These are phyloP conservation scores for Centaurea solstitialis DNA, from an alignment of 129 eudicot genomes.

Conservation along the genomic window DNA sequence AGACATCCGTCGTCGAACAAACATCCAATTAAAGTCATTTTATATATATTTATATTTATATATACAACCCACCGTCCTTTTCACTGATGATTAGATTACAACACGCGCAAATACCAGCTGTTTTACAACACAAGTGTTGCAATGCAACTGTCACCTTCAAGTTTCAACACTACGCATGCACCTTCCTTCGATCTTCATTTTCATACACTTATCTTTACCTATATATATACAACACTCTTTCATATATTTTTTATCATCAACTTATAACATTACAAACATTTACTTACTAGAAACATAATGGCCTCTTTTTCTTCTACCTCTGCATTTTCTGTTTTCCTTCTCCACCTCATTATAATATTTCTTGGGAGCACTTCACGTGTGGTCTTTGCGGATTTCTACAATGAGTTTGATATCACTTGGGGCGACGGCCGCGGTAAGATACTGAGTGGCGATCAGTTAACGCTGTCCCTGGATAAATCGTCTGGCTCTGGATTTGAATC, in stretches of 20 bases:
- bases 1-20: too few relatives aligned
- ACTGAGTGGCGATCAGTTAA: slow-evolving; percentile 40
- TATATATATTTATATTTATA: too few relatives aligned
- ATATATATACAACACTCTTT: slow-evolving; percentile 22
- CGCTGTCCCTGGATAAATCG: slow-evolving; percentile 56
- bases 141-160: slow-evolving; percentile 2
- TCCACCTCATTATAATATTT: not conserved
- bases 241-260: not conserved
- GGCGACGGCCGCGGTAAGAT: slow-evolving; percentile 60
- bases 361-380: not conserved
- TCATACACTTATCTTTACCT: not conserved
- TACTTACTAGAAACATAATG: not conserved
- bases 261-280: not conserved
- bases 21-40: too few relatives aligned
- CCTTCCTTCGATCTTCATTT: slow-evolving; percentile 17
- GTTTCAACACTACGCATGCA: too few relatives aligned
- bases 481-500: slow-evolving; percentile 67
- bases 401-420: slow-evolving; percentile 55
- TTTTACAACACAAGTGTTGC: too few relatives aligned
- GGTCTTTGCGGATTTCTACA: slow-evolving; percentile 33
- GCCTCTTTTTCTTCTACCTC: slow-evolving; percentile 13
- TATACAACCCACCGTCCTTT: too few relatives aligned
- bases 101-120: slow-evolving; percentile 24
- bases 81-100: slow-evolving; percentile 4
- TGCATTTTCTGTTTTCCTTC: not conserved